These are phyloP conservation scores for Axilococcus clingmanii DNA, from an alignment of 139 green algal genomes.

Conservation along the genomic window DNA sequence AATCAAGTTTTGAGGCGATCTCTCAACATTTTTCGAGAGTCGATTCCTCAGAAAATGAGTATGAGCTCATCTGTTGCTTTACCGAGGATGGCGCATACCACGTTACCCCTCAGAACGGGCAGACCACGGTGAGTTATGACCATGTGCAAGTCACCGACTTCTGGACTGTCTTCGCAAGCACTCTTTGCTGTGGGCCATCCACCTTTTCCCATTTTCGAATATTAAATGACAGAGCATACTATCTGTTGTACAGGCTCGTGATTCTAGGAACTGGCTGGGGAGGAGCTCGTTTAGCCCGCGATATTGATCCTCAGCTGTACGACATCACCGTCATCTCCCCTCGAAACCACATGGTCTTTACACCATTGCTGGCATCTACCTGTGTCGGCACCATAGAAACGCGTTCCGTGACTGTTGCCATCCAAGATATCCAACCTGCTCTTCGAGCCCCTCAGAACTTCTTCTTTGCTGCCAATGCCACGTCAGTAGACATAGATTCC, in stretches of 20 bases:
- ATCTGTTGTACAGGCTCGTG: constrained; percentile 68
- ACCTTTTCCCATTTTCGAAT: too few relatives aligned
- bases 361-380: constrained; percentile 85
- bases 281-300: constrained; percentile 44
- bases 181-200: too few relatives aligned
- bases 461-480: constrained; percentile 7
- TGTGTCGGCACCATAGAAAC: constrained; percentile 77
- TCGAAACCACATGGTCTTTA: constrained; percentile 96
- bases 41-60: too few relatives aligned
- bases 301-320: constrained; percentile 60
- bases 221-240: too few relatives aligned
- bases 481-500: constrained; percentile 20
- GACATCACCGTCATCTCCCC: constrained; percentile 69
- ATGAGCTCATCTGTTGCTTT: too few relatives aligned
- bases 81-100: too few relatives aligned
- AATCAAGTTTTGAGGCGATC: too few relatives aligned
- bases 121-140: too few relatives aligned
- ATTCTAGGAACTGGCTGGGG: constrained; percentile 75
- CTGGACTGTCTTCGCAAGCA: too few relatives aligned
- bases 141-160: too few relatives aligned
- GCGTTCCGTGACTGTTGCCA: constrained; percentile 45
- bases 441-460: constrained; percentile 34
- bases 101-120: too few relatives aligned
- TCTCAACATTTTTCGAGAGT: too few relatives aligned
- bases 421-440: constrained; percentile 60